Evolutionary conservation across 257 asterid species (phyloP).

Genomic region (Rubia yunnanensis): DNA sequence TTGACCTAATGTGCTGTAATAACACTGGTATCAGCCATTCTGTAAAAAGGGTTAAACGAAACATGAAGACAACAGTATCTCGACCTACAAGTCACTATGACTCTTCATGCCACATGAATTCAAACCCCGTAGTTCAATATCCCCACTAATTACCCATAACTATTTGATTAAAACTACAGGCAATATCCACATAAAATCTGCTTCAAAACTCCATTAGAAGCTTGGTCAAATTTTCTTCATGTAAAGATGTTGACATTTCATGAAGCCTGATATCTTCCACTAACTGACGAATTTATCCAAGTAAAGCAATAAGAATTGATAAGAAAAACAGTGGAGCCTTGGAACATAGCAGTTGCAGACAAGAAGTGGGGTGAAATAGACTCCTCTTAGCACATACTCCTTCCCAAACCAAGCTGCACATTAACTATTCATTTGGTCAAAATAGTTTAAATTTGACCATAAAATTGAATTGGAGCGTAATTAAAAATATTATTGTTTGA

Average conservation of each 20-base stretch:
- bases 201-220: background rate
- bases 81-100: background rate
- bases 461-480: too few relatives aligned
- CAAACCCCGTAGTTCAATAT: background rate
- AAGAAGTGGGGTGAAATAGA: background rate
- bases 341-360: background rate
- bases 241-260: background rate
- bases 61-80: slow-evolving; percentile 4
- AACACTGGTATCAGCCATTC: slow-evolving; percentile 92
- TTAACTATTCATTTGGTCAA: too few relatives aligned
- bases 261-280: background rate
- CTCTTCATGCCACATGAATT: background rate
- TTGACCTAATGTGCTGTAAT: slow-evolving; percentile 29
- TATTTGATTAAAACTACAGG: background rate
- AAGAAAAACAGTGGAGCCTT: slow-evolving; percentile 1
- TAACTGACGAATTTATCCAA: background rate
- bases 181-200: background rate
- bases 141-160: background rate
- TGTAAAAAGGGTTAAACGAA: slow-evolving; percentile 26
- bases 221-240: background rate
- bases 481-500: too few relatives aligned
- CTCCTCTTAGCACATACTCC: background rate
- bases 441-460: too few relatives aligned
- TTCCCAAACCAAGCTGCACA: too few relatives aligned
- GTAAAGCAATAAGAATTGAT: background rate